Base-by-base conservation (phyloP, 805 yeast species). In the Ogataea dorogensis region DNA sequence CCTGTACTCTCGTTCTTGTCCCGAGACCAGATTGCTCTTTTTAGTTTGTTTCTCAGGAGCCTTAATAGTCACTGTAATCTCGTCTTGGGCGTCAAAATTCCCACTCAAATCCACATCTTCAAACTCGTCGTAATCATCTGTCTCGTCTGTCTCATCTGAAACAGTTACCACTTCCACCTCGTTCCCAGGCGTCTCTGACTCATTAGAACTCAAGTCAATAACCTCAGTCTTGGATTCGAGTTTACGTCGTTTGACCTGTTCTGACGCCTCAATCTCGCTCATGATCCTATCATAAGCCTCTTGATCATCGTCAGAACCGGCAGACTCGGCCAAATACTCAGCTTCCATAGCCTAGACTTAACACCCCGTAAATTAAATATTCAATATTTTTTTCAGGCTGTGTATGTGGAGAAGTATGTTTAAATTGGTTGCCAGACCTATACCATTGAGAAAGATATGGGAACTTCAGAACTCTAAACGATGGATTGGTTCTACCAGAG, bases 1-100 rank as follows among this genome's bases (percentile, higher is more conserved):
- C 13, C 97, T 61, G 28, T 56, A 58, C 1, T 50, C 49, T 12
- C 84, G 63, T 51, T 83, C 89, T 27, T 79, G 82, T 34, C 67
- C 68, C 3, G 71, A 54, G 2, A 80, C 69, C 0, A 73, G 53
- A 12, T 51, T 54, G 6, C 61, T 37, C 40, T 49, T 48, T 5
- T 46, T 44, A 22, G 14, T 15, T 12, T 25, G 25, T 7, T 16
- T 26, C 12, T 53, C 44, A 35, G 48, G 45, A 38, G 55, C 38
- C 32, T 49, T 28, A n/a, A 53, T 21, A 1, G 56, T 43, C 20
- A 59, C 47, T 11, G 51, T 54, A 7, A 58, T 42, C n/a, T 47
- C 44, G 7, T 20, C 39, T n/a, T 19, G 16, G 17, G 20, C 33
- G 16, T 38, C 34, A 10, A 23, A 24, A 13, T 15, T 35, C 3